Conservation (phyloP, 495 filamentous ascomycete species). For the Pyrenopolyporus hunteri region DNA sequence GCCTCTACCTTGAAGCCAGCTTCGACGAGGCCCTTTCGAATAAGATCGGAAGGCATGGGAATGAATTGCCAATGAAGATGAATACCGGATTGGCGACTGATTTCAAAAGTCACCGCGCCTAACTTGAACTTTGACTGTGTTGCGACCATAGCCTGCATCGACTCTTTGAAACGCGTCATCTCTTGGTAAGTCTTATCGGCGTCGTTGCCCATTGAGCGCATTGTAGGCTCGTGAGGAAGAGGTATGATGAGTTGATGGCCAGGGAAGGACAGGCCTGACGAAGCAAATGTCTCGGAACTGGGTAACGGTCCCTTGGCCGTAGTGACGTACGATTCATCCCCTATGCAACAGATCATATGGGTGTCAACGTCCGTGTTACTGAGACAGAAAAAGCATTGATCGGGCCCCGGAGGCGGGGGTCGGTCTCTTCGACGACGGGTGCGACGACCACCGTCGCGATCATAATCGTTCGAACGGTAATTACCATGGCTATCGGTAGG, state of each 20-base stretch:
- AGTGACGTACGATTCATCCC: slow-evolving; percentile 82
- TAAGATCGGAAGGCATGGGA: slow-evolving; percentile 69
- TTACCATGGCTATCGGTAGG: slow-evolving; percentile 55
- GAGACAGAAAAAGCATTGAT: slow-evolving; percentile 92
- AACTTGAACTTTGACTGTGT: slow-evolving; percentile 60
- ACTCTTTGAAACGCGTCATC: slow-evolving; percentile 76
- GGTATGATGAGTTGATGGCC: slow-evolving; percentile 92
- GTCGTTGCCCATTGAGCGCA: slow-evolving; percentile 65
- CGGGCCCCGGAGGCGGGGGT: slow-evolving; percentile 69
- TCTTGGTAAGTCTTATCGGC: slow-evolving; percentile 71
- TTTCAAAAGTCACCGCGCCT: slow-evolving; percentile 89
- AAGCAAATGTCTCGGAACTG: slow-evolving; percentile 65
- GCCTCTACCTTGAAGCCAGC: slow-evolving; percentile 85
- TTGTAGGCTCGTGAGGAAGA: slow-evolving; percentile 64
- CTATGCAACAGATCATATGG: slow-evolving; percentile 89
- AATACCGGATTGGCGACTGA: slow-evolving; percentile 76
- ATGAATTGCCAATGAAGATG: slow-evolving; percentile 96
- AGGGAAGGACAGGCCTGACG: slow-evolving; percentile 69
- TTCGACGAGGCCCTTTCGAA: slow-evolving; percentile 73
- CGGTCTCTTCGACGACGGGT: slow-evolving; percentile 53
- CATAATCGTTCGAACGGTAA: slow-evolving; percentile 57
- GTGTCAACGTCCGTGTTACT: slow-evolving; percentile 80
- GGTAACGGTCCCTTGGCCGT: slow-evolving; percentile 90
- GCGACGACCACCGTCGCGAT: slow-evolving; percentile 63
- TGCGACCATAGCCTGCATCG: slow-evolving; percentile 73